phyloP scores from a whole-genome alignment of 1,284 basidiomycete species.

The Ustilago hordei region DNA sequence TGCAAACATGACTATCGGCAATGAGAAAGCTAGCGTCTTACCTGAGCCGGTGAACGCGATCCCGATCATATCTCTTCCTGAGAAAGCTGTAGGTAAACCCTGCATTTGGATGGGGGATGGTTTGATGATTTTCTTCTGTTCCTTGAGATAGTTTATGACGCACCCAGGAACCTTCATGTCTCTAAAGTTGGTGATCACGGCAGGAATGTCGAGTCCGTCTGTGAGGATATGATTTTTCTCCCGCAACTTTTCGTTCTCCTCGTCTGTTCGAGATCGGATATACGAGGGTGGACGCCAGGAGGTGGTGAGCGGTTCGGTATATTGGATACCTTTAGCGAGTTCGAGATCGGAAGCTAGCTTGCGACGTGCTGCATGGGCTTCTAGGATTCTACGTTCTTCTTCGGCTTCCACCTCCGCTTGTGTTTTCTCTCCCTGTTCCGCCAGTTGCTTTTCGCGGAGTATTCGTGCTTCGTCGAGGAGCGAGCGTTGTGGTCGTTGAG shows the following conservation, averaged over 20 bases:
- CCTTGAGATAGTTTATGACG: constrained; percentile 83
- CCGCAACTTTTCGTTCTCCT: constrained; percentile 80
- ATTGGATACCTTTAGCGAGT: constrained; percentile 89
- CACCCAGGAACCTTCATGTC: constrained; percentile 97
- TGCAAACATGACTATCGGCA: constrained; percentile 77
- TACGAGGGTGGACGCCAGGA: constrained; percentile 91
- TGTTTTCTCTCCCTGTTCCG: constrained; percentile 75
- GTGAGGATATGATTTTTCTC: constrained; percentile 92
- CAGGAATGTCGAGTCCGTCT: constrained; percentile 91
- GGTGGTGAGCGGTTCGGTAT: constrained; percentile 85
- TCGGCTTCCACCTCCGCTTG: constrained; percentile 86
- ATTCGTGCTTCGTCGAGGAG: constrained; percentile 70
- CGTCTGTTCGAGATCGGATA: constrained; percentile 78
- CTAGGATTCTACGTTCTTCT: constrained; percentile 87
- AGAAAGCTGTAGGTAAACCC: constrained; percentile 86
- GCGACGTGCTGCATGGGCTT: constrained; percentile 87
- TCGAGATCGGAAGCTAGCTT: constrained; percentile 93
- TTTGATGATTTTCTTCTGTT: constrained; percentile 80
- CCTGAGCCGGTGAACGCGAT: constrained; percentile 72
- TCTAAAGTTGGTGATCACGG: constrained; percentile 89
- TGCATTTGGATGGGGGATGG: constrained; percentile 98
- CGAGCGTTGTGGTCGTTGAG: constrained; percentile 75
- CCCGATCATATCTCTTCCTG: constrained; percentile 72
- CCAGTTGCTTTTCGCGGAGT: constrained; percentile 80
- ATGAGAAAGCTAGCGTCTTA: constrained; percentile 71